Evolutionary conservation across 169 alveolate species (phyloP), one percentile per base, ranked within the genome.

Genomic region (Eimeria necatrix): DNA sequence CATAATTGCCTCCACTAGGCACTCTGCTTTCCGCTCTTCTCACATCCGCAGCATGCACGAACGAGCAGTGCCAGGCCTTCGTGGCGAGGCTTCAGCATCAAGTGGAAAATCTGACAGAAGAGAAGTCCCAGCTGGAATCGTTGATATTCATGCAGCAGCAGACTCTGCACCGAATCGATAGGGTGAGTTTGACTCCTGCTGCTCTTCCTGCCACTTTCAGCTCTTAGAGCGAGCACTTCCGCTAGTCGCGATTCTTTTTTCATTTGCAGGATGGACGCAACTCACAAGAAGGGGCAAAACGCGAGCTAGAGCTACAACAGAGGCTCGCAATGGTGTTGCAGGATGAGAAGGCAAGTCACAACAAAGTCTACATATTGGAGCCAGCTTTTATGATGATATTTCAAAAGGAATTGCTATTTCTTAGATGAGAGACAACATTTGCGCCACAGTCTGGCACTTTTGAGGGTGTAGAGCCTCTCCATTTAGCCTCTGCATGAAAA

Each of bases 131-230:
- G 32, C 91, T 91, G 70, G 95, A 91, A 56, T 59, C 86, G 14
- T 16, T 91, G 89, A 76, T 91, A 12, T 60, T 51, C 32, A 76
- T 91, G 95, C 95, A 91, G 61, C 86, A 64, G 59, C 68, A 41
- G 84, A 91, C 95, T 18, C 86, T 91, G 41, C 95, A 91, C 87
- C 95, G 60, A 59, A 76, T 91, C 24, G 95, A 91, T 52, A 80
- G 64, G 73, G 95, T 76, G 53, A 41, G 90, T 18, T 83, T 26
- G 14, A 20, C 51, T 5, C 4, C 8, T 18, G 53, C 73, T 41
- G 16, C 5, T 81, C 56, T 81, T 24, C 20, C 22, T 53, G 56
- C 24, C 52, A 60, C 10, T 41, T 41, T 14, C 12, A 60, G 80
- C 12, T 24, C n/a, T 18, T 48, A 52, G 26, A 52, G 89, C 48